A percentile compares a stretch with the other conserved stretches of the same genome.
phyloP scores from a whole-genome alignment of 1,284 basidiomycete species.

The Sanghuangporus baumii region DNA sequence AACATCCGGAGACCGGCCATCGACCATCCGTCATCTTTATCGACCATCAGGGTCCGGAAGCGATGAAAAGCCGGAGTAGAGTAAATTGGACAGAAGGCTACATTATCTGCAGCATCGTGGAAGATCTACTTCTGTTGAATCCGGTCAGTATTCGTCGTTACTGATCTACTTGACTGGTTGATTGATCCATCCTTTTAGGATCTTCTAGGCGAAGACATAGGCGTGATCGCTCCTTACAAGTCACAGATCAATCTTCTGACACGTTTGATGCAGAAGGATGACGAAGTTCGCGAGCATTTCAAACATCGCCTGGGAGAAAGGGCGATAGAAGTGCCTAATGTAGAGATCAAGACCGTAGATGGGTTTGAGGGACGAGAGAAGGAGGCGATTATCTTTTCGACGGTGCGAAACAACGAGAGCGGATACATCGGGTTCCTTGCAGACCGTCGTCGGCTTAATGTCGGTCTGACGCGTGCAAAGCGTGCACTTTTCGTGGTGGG shows the following conservation, averaged over 20 bases:
- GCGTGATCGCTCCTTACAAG: constrained; percentile 83
- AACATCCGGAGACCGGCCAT: constrained; percentile 28
- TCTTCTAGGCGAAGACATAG: constrained; percentile 69
- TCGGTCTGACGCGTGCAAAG: constrained; percentile 83
- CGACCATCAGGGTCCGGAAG: constrained; percentile 69
- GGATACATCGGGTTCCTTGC: constrained; percentile 86
- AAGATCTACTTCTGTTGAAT: constrained; percentile 72
- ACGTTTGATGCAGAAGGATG: constrained; percentile 54
- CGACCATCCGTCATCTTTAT: constrained; percentile 68
- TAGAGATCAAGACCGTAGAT: constrained; percentile 87
- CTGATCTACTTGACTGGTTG: not conserved
- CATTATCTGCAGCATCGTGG: constrained; percentile 72
- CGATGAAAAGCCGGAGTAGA: constrained; percentile 57
- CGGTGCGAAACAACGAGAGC: constrained; percentile 72
- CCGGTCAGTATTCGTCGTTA: constrained; percentile 38
- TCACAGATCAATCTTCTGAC: constrained; percentile 73
- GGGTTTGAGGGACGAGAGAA: constrained; percentile 95
- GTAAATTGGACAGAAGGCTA: constrained; percentile 73
- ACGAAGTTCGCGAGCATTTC: constrained; percentile 47
- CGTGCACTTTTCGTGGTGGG: constrained; percentile 80
- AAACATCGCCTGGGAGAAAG: constrained; percentile 56
- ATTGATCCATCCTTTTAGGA: constrained; percentile 33
- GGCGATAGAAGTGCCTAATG: constrained; percentile 52
- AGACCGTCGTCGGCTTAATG: constrained; percentile 83
- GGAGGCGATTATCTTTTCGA: constrained; percentile 86